Evolutionary conservation across 2,329 filamentous ascomycete genomes (phyloP).

Genomic region (Lachnellula cervina): DNA sequence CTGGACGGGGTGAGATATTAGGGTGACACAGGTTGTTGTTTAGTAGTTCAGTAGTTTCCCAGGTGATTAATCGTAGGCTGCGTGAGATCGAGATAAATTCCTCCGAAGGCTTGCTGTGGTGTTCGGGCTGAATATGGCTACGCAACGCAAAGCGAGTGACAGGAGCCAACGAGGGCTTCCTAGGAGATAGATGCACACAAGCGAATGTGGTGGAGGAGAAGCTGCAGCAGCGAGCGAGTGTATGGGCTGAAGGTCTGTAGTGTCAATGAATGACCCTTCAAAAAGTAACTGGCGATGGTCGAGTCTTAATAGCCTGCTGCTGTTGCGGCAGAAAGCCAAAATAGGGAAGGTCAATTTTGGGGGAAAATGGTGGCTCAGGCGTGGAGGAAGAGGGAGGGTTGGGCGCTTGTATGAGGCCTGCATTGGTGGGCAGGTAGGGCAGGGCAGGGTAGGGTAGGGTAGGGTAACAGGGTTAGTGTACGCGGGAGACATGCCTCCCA

Average conservation of each 20-base stretch:
- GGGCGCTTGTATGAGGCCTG: conserved; percentile 1
- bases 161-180: conserved; percentile 72
- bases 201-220: conserved; percentile 28
- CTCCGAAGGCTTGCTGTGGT: conserved; percentile 28
- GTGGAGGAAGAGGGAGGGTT: conserved; percentile 10
- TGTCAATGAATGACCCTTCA: conserved; percentile 14
- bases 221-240: conserved; percentile 8
- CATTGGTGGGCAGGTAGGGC: too few species aligned
- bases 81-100: conserved; percentile 18
- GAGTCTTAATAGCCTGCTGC: conserved; percentile 25
- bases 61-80: conserved; percentile 15
- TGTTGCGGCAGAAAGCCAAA: conserved; percentile 23
- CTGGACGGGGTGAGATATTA: neutral
- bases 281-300: conserved; percentile 25
- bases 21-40: conserved; percentile 9
- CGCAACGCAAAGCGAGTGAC: conserved; percentile 57
- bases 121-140: conserved; percentile 26
- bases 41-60: conserved; percentile 4
- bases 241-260: conserved; percentile 8
- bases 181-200: conserved; percentile 37
- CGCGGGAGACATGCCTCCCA: neutral
- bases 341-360: conserved; percentile 1
- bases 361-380: neutral
- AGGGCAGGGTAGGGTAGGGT: neutral
- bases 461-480: neutral